Evolutionary conservation across 805 yeast species (phyloP), one percentile per base, ranked within the genome.

Genomic region (Candida caryicola): DNA sequence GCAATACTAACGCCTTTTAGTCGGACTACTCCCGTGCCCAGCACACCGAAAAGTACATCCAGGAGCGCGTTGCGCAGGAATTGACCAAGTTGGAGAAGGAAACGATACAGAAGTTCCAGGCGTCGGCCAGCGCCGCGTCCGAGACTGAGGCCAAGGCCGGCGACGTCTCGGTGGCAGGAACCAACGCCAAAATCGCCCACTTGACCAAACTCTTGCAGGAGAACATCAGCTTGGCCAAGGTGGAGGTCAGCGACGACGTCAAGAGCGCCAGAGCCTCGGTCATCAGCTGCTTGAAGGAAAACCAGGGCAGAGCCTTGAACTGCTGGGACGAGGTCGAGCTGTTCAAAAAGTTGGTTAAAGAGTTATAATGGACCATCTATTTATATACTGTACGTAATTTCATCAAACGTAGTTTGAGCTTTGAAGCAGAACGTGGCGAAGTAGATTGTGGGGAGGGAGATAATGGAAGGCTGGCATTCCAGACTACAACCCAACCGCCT

Each of bases 261-360:
- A 53, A 66, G 37, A 51, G 49, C 2, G 72, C 81, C 4, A 79
- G 83, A 61, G 49, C 54, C 5, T 51, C 67, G 8, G 78, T 88
- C 17, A 63, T 73, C 17, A 52, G 64, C 29, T 87, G 96, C 59
- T 70, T 87, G 54, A 71, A 70, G 48, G 74, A 73, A 34, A 82
- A 81, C 58, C 62, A 72, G 45, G 83, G 79, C 16, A 79, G 72
- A 56, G 81, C 85, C 16, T 73, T 87, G 58, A 81, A 84, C 59
- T 87, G 96, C 59, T 84, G 89, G 82, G 86, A 83, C 29, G 85
- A 84, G 54, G 85, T 85, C 14, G 78, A 82, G 54, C 63, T 71
- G 39, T 86, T 87, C 61, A 84, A 79, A 55, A 71, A 70, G 46
- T 59, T 78, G 45, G 84, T 80, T 13, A 67, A 68, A 47, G 65